Percentiles rank a stretch among this genome's conserved stretches.
phyloP scores from a whole-genome alignment of 345 rosid genomes.

The Arabis hirsuta region DNA sequence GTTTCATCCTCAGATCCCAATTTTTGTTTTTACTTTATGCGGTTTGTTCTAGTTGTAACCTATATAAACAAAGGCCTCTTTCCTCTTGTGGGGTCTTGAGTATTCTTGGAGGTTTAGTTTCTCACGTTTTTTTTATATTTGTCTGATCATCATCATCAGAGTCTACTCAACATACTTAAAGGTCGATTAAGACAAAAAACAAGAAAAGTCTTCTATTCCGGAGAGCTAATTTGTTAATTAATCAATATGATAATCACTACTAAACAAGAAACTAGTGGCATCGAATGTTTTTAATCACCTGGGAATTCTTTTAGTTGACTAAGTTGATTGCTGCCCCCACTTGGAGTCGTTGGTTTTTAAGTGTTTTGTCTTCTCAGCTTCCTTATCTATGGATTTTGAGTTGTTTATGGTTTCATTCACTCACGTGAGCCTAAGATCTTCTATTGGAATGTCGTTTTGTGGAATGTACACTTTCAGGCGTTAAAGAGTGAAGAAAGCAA shows the following conservation, averaged over 20 bases:
- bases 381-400: slow-evolving; percentile 33
- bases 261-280: slow-evolving; percentile 35
- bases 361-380: slow-evolving; percentile 49
- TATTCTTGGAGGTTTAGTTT: slow-evolving; percentile 6
- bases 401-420: slow-evolving; percentile 38
- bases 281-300: not conserved
- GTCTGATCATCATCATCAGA: slow-evolving; percentile 17
- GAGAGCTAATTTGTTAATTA: no score
- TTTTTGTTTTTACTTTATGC: slow-evolving; percentile 38
- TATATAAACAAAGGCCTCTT: slow-evolving; percentile 4
- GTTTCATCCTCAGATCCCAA: slow-evolving; percentile 58
- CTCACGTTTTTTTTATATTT: slow-evolving; percentile 24
- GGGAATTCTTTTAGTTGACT: slow-evolving; percentile 33
- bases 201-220: not conserved
- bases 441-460: slow-evolving; percentile 12
- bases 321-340: slow-evolving; percentile 42
- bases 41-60: slow-evolving; percentile 34
- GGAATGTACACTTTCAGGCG: slow-evolving; percentile 9
- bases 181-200: slow-evolving; percentile 22
- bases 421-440: slow-evolving; percentile 31
- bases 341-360: slow-evolving; percentile 22
- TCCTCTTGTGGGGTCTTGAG: slow-evolving; percentile 31
- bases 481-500: slow-evolving; percentile 32
- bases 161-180: slow-evolving; percentile 19
- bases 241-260: slow-evolving; percentile 25